Base-by-base conservation (phyloP, 768 basidiomycete genomes). In the Leccinum pellstonianum region DNA sequence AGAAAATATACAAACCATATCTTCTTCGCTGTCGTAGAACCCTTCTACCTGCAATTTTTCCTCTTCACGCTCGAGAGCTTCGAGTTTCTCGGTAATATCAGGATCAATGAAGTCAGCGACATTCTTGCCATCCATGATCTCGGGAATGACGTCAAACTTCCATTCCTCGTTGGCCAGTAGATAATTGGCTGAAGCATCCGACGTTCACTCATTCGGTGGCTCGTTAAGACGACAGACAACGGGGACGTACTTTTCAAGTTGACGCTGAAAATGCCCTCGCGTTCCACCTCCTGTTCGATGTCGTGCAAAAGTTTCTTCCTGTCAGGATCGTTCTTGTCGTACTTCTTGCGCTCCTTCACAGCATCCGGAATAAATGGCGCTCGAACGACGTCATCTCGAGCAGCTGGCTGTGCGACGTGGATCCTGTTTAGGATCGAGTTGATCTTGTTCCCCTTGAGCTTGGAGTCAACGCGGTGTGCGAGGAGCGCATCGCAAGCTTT, bases 41-140 rank as follows among this genome's bases (percentile, higher is more conserved):
- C 97, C 97, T 73, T 98, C 93, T 1, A 87, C 88, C 72, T 93
- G 81, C n/a, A 99, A 83, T 65, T 84, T 85, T 75, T 96, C 96
- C 75, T 99, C 97, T 72, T 98, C 97, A 17, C 92, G 86, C 76
- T 99, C 96, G 58, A 99, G 86, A 12, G 94, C 96, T 69, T 98
- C 96, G 51, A 99, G 87, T 76, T 95, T 96, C 76, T 95, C 95
- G 19, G 86, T 87, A 61, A 99, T 98, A 69, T 99, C 97, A 21
- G 94, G 90, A 75, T 98, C 96, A 74, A 98, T 91, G 62, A 99
- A 99, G 80, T 99, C 97, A 23, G 95, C 96, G 55, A 98, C 77
- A 77, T 99, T 99, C 84, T 98, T 98, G 77, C 97, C 97, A 65
- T 98, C 87, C 88, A 93, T 87, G 69, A 99, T 92, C 74, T 99